A percentile compares a stretch with the other conserved stretches of the same genome.
phyloP scores from a whole-genome alignment of 2,329 filamentous ascomycete genomes.

The Ophiostoma sp. region DNA sequence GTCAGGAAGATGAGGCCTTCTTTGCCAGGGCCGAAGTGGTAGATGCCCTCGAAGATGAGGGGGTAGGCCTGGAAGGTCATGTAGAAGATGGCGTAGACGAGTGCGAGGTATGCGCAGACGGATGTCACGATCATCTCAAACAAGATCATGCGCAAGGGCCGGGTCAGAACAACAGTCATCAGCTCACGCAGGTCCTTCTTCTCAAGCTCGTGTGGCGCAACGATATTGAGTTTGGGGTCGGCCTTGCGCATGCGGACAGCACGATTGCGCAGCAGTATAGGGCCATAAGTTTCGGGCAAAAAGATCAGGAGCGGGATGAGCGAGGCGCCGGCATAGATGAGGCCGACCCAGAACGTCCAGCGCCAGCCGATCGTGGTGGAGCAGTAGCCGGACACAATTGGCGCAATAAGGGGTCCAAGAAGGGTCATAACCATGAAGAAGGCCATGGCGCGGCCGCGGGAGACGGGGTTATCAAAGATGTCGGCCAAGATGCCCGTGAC shows the following conservation, averaged over 20 bases:
- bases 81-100: slow-evolving; percentile 61
- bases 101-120: slow-evolving; percentile 63
- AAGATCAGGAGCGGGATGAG: slow-evolving; percentile 56
- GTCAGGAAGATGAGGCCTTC: slow-evolving; percentile 64
- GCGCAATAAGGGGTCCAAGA: slow-evolving; percentile 61
- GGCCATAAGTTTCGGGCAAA: slow-evolving; percentile 60
- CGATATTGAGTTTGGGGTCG: slow-evolving; percentile 43
- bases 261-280: slow-evolving; percentile 51
- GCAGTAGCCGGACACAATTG: slow-evolving; percentile 59
- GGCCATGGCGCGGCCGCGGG: slow-evolving; percentile 55
- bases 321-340: slow-evolving; percentile 61
- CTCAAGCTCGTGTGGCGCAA: slow-evolving; percentile 60
- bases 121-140: slow-evolving; percentile 69
- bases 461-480: slow-evolving; percentile 52
- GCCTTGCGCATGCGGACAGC: slow-evolving; percentile 53
- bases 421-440: slow-evolving; percentile 56
- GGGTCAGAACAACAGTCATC: slow-evolving; percentile 61
- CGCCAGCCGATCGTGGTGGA: slow-evolving; percentile 56
- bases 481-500: slow-evolving; percentile 62
- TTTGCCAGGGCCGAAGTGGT: slow-evolving; percentile 57
- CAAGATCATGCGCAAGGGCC: slow-evolving; percentile 66
- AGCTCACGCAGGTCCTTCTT: slow-evolving; percentile 52
- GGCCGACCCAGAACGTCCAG: slow-evolving; percentile 65
- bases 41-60: slow-evolving; percentile 59
- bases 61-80: slow-evolving; percentile 75